These are phyloP conservation scores for Candida khao-thaluensis DNA, from an alignment of 805 yeast species.

Conservation along the genomic window DNA sequence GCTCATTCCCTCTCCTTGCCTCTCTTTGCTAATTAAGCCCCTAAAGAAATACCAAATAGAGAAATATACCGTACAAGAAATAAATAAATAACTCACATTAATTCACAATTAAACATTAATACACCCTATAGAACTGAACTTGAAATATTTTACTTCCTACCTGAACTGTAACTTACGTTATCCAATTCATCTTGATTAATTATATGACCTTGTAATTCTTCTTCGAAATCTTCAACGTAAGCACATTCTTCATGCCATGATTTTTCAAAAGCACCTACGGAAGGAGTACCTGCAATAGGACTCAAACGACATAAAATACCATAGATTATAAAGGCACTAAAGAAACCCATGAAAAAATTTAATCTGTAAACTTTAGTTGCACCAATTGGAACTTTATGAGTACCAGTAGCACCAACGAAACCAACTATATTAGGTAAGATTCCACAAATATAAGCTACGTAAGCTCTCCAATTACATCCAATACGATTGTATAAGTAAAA, in stretches of 20 bases:
- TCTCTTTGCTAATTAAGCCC: too few relatives aligned
- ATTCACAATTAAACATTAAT: background rate
- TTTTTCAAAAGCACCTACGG: conserved; percentile 41
- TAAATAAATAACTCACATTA: background rate
- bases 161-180: conserved; percentile 15
- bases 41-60: too few relatives aligned
- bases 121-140: conserved; percentile 6
- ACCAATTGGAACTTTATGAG: conserved; percentile 68
- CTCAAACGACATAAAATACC: conserved; percentile 48
- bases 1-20: too few relatives aligned
- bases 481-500: conserved; percentile 58
- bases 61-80: too few relatives aligned
- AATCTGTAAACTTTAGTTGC: conserved; percentile 72
- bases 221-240: conserved; percentile 63
- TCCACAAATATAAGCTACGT: conserved; percentile 75
- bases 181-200: conserved; percentile 19
- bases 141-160: conserved; percentile 4
- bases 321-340: conserved; percentile 56
- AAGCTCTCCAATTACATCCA: conserved; percentile 85
- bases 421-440: conserved; percentile 84
- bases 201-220: conserved; percentile 32
- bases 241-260: conserved; percentile 65
- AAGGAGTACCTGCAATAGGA: conserved; percentile 48
- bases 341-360: conserved; percentile 76
- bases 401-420: conserved; percentile 78